A percentile compares a stretch with the other conserved stretches of the same genome.
Evolutionary conservation across 1,139 yeast genomes (phyloP).

Genomic region (Suzukiozyma palmioleophila): DNA sequence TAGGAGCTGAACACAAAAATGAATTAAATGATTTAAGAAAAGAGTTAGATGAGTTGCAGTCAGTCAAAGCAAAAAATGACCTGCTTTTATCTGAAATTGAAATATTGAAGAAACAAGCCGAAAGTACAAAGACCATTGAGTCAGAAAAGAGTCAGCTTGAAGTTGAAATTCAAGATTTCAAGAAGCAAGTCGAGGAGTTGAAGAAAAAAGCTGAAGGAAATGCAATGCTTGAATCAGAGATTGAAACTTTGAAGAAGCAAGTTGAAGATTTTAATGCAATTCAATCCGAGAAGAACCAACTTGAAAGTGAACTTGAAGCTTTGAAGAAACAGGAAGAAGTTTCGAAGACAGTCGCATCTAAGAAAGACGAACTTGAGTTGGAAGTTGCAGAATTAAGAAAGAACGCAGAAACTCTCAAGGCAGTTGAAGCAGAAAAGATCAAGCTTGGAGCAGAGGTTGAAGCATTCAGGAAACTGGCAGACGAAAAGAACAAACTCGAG

Average conservation of each 20-base stretch:
- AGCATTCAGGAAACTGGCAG: neutral
- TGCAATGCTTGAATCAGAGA: neutral
- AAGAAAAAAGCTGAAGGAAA: constrained; percentile 3
- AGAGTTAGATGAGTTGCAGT: constrained; percentile 7
- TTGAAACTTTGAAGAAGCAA: neutral
- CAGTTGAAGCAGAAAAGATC: neutral
- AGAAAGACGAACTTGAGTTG: constrained; percentile 8
- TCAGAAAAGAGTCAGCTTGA: neutral
- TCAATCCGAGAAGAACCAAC: constrained; percentile 5
- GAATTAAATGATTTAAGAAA: constrained; percentile 8
- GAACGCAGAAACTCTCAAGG: neutral
- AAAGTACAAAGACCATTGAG: constrained; percentile 6
- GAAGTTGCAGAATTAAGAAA: constrained; percentile 9
- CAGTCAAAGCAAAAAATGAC: constrained; percentile 9
- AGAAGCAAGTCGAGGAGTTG: neutral
- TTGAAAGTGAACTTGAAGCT: constrained; percentile 5
- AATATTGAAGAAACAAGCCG: constrained; percentile 5
- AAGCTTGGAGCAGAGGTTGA: neutral
- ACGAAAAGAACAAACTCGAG: constrained; percentile 4
- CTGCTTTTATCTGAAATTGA: neutral
- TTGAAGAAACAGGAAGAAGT: neutral
- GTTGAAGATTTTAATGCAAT: neutral
- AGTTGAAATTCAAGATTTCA: neutral
- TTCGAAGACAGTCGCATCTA: constrained; percentile 5
- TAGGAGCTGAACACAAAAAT: neutral